A percentile compares a stretch with the other conserved stretches of the same genome.
phyloP scores from a whole-genome alignment of 1,284 basidiomycete species.

The Hypsizygus ulmarius region DNA sequence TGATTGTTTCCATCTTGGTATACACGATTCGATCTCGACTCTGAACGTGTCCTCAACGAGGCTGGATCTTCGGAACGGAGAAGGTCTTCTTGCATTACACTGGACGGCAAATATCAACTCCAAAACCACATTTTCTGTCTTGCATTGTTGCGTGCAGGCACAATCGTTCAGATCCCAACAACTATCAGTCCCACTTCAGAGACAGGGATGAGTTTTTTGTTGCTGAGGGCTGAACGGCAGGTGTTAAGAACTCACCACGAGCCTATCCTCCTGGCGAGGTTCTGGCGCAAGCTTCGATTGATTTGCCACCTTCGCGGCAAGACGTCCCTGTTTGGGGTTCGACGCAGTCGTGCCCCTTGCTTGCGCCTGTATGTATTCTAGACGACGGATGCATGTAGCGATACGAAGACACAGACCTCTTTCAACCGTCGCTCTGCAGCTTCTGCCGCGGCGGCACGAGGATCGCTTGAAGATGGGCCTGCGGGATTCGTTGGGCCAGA shows the following conservation, averaged over 20 bases:
- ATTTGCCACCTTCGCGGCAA: slow-evolving; percentile 56
- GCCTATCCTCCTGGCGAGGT: slow-evolving; percentile 49
- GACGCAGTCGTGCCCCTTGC: slow-evolving; percentile 54
- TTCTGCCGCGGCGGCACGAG: slow-evolving; percentile 61
- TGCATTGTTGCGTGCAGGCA: slow-evolving; percentile 1
- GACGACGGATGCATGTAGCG: slow-evolving; percentile 13
- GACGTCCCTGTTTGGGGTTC: slow-evolving; percentile 65
- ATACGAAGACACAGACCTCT: slow-evolving; percentile 44
- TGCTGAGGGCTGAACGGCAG: background rate
- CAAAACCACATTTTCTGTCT: slow-evolving; percentile 2
- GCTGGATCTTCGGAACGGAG: background rate
- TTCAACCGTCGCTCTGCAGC: slow-evolving; percentile 67
- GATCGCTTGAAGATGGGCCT: slow-evolving; percentile 38
- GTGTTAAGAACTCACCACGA: slow-evolving; percentile 52
- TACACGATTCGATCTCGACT: background rate
- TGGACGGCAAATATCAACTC: background rate
- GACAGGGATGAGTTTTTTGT: slow-evolving; percentile 7
- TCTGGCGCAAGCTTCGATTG: slow-evolving; percentile 45
- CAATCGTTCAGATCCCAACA: slow-evolving; percentile 15
- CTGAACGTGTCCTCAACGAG: slow-evolving; percentile 1
- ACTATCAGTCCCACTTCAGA: slow-evolving; percentile 27
- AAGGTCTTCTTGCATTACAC: slow-evolving; percentile 8
- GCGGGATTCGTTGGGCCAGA: slow-evolving; percentile 24
- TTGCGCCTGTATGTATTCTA: slow-evolving; percentile 42
- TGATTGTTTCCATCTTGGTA: background rate